Evolutionary conservation across 2,329 filamentous ascomycete genomes (phyloP), one percentile per base, ranked within the genome.

Genomic region (Thermothelomyces thermophilus): DNA sequence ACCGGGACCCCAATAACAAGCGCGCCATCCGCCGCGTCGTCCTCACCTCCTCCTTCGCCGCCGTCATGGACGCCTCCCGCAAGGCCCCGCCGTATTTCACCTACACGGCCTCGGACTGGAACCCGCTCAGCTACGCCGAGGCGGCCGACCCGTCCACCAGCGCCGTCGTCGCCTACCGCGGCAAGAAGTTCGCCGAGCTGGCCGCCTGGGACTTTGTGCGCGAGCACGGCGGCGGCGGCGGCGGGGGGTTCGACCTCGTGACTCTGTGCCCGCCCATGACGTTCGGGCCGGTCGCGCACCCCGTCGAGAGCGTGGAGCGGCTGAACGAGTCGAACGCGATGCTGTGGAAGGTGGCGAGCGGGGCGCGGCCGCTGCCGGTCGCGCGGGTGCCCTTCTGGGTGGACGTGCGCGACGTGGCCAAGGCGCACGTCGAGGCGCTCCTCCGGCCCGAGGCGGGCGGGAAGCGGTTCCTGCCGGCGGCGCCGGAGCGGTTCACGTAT

Each of bases 31-130:
- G 40, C 31, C 62, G 65, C 17, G 62, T 73, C 3, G 66, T 74
- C 11, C 62, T 71, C 5, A 72, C 70, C 3, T 71, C 70, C 33
- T 73, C 69, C n/a, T 73, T 72, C 52, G 71, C 71, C 1, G 52
- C 67, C 9, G 63, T 71, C 26, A 39, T 69, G 14, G 66, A 75
- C 57, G 14, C 62, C 11, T 37, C 14, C 36, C 56, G 64, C 48
- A 64, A 1, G 6, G 51, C 47, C 16, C 51, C 64, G 9, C 60
- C 64, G 0, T 64, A 64, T 3, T 66, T 72, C 54, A 61, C 59
- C 1, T 76, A 74, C 63, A 66, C 60, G 7, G 72, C 72, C 41
- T 55, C 54, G 1, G 68, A 74, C 60, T 76, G 70, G 68, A 72
- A 70, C 58, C 67, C 68, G 0, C 57, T 66, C 22, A 66, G 60